phyloP scores from a whole-genome alignment of 306 rosid species.

The Bauhinia variegata region DNA sequence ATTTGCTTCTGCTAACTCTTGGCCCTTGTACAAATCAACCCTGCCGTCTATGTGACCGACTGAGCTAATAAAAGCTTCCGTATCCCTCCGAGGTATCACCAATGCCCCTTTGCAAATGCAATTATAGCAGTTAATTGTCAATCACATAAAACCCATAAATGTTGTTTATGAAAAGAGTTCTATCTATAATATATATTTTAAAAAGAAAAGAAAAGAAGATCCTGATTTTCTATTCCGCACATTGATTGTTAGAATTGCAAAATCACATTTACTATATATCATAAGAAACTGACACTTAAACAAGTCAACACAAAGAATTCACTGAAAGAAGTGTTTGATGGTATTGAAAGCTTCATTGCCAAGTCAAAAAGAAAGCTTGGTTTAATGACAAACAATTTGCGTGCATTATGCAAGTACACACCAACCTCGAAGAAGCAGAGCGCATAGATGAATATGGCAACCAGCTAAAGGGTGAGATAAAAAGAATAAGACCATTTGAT shows the following conservation, averaged over 20 bases:
- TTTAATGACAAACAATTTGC: neutral
- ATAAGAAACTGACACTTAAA: neutral
- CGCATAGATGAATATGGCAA: neutral
- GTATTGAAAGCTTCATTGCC: neutral
- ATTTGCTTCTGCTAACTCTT: slow-evolving; percentile 30
- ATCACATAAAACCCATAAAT: no score
- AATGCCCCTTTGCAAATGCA: slow-evolving; percentile 53
- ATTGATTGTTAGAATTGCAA: neutral
- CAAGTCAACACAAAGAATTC: neutral
- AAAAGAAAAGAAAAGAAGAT: no score
- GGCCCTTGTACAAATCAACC: slow-evolving; percentile 46
- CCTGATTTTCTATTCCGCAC: neutral
- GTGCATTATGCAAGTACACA: slow-evolving; percentile 2
- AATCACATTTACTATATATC: neutral
- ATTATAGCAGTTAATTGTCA: neutral
- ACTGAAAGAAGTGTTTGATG: neutral
- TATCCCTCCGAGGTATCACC: slow-evolving; percentile 60
- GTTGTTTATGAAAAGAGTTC: neutral
- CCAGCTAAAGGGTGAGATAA: neutral
- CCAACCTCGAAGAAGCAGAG: neutral
- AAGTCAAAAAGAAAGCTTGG: no score
- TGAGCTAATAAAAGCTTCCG: slow-evolving; percentile 66
- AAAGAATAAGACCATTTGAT: neutral
- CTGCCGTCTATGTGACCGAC: slow-evolving; percentile 68
- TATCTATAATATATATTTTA: no score